Evolutionary conservation across 805 yeast species (phyloP), one percentile per base, ranked within the genome.

Genomic region (Kockiozyma suomiensis): DNA sequence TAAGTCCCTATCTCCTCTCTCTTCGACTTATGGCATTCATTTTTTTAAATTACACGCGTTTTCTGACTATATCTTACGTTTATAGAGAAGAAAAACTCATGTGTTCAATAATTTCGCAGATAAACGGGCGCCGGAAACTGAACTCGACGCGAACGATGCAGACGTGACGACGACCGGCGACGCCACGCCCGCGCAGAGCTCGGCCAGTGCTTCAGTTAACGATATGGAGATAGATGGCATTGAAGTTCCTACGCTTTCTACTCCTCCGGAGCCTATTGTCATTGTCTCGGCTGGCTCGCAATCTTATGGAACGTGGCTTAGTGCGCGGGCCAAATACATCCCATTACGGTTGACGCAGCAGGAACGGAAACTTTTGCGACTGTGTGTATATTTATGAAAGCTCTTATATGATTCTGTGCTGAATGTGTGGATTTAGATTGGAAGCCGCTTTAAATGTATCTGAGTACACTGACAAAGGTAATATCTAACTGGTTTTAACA

Each of bases 381-480:
- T 88, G 61, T 55, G 10, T 25, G 59, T 21, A n/a, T n/a, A n/a
- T 12, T n/a, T 23, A 25, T 6, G 26, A 26, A 26, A 10, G 12
- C 8, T 15, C 8, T 41, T 7, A 21, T 19, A 15, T n/a, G 32
- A 4, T 1, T 13, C 7, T 21, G 10, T 33, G 28, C 54, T 48
- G 15, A 50, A 23, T 26, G 33, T 30, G 33, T 30, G 28, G 10
- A 6, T 33, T 4, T 19, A 58, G 58, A 19, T 41, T 63, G 21
- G 91, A 88, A 65, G 91, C 94, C 1, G 91, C 92, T 0, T 75
- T 88, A 54, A 82, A 85, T 66, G 96, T 88, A 10, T 84, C 89
- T 15, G 93, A 88, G 67, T 88, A 88, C 70, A 88, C 93, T 0
- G 92, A 87, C 68, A 82, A 84, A 67, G 65, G 54, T 51, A 56